These are phyloP conservation scores for Akanthomyces uredinophilus DNA, from an alignment of 2,329 filamentous ascomycete species.

Conservation along the genomic window DNA sequence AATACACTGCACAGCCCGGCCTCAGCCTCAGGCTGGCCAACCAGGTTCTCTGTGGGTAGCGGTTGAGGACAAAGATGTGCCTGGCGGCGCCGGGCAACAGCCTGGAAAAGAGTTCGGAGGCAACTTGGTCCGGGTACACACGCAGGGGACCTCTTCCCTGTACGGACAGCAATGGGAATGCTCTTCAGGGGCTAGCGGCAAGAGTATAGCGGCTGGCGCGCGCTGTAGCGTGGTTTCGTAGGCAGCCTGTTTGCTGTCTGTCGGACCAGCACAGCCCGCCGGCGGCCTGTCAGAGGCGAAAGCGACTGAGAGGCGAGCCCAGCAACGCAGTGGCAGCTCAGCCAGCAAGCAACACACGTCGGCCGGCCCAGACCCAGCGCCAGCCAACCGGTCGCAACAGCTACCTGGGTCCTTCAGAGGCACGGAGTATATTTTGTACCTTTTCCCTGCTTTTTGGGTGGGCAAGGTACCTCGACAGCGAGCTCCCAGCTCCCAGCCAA, in stretches of 20 bases:
- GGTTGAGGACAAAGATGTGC: no score
- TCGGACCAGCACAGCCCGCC: background rate
- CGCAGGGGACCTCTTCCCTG: background rate
- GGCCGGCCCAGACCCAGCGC: background rate
- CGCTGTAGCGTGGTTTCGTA: background rate
- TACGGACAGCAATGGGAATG: no score
- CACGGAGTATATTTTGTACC: no score
- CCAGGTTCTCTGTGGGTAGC: background rate
- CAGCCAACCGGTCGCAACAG: background rate
- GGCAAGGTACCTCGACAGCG: background rate
- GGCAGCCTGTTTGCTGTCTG: background rate
- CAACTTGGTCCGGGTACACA: background rate
- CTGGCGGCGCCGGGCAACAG: background rate
- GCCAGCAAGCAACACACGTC: no score
- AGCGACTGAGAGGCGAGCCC: background rate
- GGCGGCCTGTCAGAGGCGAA: background rate
- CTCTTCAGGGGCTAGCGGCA: background rate
- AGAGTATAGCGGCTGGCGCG: no score
- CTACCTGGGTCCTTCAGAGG: background rate
- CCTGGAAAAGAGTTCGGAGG: background rate
- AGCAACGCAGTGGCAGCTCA: background rate
- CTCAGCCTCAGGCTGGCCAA: constrained; percentile 1
- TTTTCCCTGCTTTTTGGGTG: no score
- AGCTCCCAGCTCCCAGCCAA: background rate
- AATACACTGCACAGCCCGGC: constrained; percentile 2